Percentiles rank a stretch among this genome's conserved stretches.
phyloP scores from a whole-genome alignment of 148 eudicot genomes.

The Chenopodium suecicum region DNA sequence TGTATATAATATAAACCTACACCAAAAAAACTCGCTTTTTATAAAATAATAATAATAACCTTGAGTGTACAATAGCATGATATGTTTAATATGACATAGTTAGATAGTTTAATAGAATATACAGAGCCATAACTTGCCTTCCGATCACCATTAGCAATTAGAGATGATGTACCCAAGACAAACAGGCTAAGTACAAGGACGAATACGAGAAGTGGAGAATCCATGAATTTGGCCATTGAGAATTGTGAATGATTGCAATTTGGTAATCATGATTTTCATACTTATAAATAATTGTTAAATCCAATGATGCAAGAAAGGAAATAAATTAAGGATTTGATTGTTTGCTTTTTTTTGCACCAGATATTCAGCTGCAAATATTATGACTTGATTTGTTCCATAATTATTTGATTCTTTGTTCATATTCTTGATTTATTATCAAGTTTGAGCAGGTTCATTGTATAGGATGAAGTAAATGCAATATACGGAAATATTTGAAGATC shows the following conservation, averaged over 20 bases:
- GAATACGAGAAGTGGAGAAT: neutral
- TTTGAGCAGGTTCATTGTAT: too few relatives aligned
- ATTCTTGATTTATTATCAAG: too few relatives aligned
- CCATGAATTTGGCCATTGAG: slow-evolving; percentile 17
- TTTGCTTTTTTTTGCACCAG: too few relatives aligned
- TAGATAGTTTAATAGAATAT: neutral
- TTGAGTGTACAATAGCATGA: too few relatives aligned
- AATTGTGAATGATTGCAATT: neutral
- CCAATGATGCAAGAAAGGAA: neutral
- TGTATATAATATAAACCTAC: slow-evolving; percentile 34
- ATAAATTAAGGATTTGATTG: neutral
- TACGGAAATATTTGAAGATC: too few relatives aligned
- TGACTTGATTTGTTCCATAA: too few relatives aligned
- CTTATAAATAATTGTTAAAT: slow-evolving; percentile 8
- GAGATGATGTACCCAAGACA: neutral
- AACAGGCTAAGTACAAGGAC: slow-evolving; percentile 6
- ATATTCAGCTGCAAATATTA: too few relatives aligned
- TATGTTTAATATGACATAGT: neutral
- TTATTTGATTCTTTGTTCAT: too few relatives aligned
- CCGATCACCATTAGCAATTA: slow-evolving; percentile 14
- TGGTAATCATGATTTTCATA: neutral
- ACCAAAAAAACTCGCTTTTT: neutral
- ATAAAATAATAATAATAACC: too few relatives aligned
- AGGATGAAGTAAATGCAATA: too few relatives aligned
- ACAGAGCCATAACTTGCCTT: slow-evolving; percentile 22